phyloP scores from a whole-genome alignment of 345 rosid species.

The Cardiospermum halicacabum region DNA sequence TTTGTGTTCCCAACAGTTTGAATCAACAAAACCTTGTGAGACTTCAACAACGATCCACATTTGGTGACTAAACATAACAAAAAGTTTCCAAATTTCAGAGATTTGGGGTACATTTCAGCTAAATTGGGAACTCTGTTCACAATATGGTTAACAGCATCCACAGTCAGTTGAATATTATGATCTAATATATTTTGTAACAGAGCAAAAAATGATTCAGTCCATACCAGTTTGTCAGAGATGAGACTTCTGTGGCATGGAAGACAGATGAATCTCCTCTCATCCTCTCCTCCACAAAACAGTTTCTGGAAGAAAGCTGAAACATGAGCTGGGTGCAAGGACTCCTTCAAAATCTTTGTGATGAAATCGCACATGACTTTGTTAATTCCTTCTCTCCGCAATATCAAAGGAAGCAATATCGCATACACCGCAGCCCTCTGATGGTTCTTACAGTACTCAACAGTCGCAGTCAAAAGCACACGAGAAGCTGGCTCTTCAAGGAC shows the following conservation, averaged over 20 bases:
- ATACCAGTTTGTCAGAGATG: slow-evolving; percentile 47
- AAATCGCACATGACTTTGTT: slow-evolving; percentile 54
- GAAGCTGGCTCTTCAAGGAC: slow-evolving; percentile 50
- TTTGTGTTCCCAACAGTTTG: slow-evolving; percentile 56
- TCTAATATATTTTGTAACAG: slow-evolving; percentile 57
- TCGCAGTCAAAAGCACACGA: slow-evolving; percentile 51
- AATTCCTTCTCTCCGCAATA: slow-evolving; percentile 51
- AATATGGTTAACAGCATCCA: slow-evolving; percentile 56
- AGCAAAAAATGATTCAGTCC: slow-evolving; percentile 61
- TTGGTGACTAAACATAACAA: slow-evolving; percentile 50
- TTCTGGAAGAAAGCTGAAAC: slow-evolving; percentile 67
- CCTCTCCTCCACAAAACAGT: slow-evolving; percentile 49
- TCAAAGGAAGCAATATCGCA: slow-evolving; percentile 49
- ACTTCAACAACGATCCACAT: slow-evolving; percentile 37
- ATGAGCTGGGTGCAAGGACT: slow-evolving; percentile 73
- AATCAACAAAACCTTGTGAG: slow-evolving; percentile 43
- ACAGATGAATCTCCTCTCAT: slow-evolving; percentile 36
- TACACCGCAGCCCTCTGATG: slow-evolving; percentile 63
- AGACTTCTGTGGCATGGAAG: slow-evolving; percentile 57
- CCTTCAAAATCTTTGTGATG: slow-evolving; percentile 52
- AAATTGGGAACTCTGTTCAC: slow-evolving; percentile 27
- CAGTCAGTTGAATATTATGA: slow-evolving; percentile 49
- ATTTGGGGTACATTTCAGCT: slow-evolving; percentile 44
- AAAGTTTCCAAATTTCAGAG: slow-evolving; percentile 69
- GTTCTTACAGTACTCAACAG: slow-evolving; percentile 57